These are phyloP conservation scores for Chlamydomonas schloesseri DNA, from an alignment of 139 green algal species.

Conservation along the genomic window DNA sequence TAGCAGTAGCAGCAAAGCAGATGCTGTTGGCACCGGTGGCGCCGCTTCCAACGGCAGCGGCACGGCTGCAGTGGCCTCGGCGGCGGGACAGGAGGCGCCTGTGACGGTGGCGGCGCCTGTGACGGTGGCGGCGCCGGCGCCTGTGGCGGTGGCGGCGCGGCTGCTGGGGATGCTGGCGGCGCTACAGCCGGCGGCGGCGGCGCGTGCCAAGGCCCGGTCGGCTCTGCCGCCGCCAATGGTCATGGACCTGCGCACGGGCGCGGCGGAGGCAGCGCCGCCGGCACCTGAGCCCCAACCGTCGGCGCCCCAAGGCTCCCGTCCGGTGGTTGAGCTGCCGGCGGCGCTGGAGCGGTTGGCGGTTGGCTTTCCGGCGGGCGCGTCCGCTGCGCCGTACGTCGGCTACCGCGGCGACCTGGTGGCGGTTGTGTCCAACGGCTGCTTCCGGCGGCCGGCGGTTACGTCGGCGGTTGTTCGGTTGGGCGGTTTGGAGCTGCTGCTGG, in stretches of 20 bases:
- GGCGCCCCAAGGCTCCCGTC: background rate
- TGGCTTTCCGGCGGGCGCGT: background rate
- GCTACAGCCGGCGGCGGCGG: conserved; percentile 24
- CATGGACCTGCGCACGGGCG: too few relatives aligned
- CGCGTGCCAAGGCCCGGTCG: background rate
- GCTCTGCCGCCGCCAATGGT: background rate
- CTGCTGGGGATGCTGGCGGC: conserved; percentile 46
- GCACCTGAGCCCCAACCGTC: background rate
- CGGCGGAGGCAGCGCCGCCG: background rate
- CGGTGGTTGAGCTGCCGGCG: conserved; percentile 12
- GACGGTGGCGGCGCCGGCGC: background rate
- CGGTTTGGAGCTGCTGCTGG: conserved; percentile 76
- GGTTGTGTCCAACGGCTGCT: conserved; percentile 74
- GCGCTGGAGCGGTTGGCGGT: background rate
- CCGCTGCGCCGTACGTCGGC: conserved; percentile 68
- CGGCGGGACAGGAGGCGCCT: too few relatives aligned
- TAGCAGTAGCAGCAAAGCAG: too few relatives aligned
- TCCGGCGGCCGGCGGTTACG: conserved; percentile 46
- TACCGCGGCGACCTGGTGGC: conserved; percentile 81
- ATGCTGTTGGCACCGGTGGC: too few relatives aligned
- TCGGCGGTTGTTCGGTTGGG: conserved; percentile 42
- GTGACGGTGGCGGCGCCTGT: background rate
- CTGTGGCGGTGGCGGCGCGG: background rate
- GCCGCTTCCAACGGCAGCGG: too few relatives aligned
- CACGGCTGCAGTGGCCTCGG: too few relatives aligned